Evolutionary conservation across 805 yeast genomes (phyloP), one percentile per base, ranked within the genome.

Genomic region (Kluyveromyces nonfermentans): DNA sequence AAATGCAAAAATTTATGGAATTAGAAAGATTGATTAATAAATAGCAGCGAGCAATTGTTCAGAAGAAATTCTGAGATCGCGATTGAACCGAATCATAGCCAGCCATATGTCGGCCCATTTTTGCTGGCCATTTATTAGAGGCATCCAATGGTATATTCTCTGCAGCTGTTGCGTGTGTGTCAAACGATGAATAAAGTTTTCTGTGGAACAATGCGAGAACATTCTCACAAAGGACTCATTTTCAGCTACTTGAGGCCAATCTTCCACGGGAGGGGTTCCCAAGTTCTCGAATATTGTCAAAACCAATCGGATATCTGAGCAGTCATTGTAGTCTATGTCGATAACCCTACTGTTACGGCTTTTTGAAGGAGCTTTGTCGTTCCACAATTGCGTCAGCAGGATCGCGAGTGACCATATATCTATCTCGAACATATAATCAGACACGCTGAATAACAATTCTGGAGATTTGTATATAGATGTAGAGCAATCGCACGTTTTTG

Each of bases 381-480:
- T 56, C 46, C 74, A 71, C 49, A 85, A 54, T 40, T 74, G 67
- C 19, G 81, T 74, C 22, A 80, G 50, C 1, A 84, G 51, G 7
- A 87, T 72, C 2, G 84, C 85, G 17, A 77, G 55, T 2, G 85
- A 67, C 95, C 95, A 86, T 12, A 83, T 66, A 54, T 86, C 95
- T 4, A 85, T 67, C 35, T 70, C 75, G 28, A 55, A 56, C 6
- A 70, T 60, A 56, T 86, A 86, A 46, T 69, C 65, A 14, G 67
- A 58, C 7, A 74, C 67, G 1, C 87, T 84, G 38, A 83, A 72
- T 37, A 85, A 64, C 38, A 84, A 63, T 53, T 86, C 95, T 0
- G 94, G 90, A 0, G 94, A 80, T 51, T 84, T 80, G 63, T 79
- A 87, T 37, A 71, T 72, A 1, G 82, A 79, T 0, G 90, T 80